A percentile compares a stretch with the other conserved stretches of the same genome.
Evolutionary conservation across 2,329 filamentous ascomycete genomes (phyloP).

Genomic region (Davidsoniella neocaledoniae): DNA sequence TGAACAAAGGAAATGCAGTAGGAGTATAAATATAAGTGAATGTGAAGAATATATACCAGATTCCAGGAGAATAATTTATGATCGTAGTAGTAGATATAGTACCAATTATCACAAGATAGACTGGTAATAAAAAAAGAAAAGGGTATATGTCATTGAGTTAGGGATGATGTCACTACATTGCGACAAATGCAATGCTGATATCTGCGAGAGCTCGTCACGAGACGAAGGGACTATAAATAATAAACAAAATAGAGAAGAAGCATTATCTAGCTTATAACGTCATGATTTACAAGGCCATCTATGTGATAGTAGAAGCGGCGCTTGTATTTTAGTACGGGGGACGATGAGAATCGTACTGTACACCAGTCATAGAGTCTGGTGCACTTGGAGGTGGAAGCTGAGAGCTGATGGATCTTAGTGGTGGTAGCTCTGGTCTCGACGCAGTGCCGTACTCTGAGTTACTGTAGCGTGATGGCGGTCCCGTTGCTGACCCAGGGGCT

Average conservation of each 20-base stretch:
- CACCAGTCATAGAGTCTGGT: constrained; percentile 48
- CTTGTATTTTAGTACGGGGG: constrained; percentile 1
- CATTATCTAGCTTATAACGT: not conserved
- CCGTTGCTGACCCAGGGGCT: constrained; percentile 17
- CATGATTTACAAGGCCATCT: too few species aligned
- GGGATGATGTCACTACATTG: too few species aligned
- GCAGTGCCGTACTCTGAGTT: constrained; percentile 14
- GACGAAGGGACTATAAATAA: constrained; percentile 5
- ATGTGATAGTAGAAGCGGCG: too few species aligned
- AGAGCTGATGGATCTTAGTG: constrained; percentile 22
- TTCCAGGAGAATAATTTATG: not conserved
- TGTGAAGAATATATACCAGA: too few species aligned
- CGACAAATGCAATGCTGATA: too few species aligned
- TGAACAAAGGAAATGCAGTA: constrained; percentile 2
- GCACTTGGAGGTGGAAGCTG: constrained; percentile 28
- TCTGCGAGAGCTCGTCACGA: not conserved
- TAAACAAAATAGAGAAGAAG: not conserved
- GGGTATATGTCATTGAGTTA: not conserved
- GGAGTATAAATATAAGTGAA: not conserved
- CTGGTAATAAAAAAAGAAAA: not conserved
- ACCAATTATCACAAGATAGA: not conserved
- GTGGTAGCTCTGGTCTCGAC: constrained; percentile 31
- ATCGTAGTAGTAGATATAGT: not conserved
- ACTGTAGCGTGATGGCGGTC: not conserved
- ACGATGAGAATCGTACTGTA: constrained; percentile 36